Evolutionary conservation across 768 basidiomycete genomes (phyloP).

Genomic region (Lyophyllum atratum): DNA sequence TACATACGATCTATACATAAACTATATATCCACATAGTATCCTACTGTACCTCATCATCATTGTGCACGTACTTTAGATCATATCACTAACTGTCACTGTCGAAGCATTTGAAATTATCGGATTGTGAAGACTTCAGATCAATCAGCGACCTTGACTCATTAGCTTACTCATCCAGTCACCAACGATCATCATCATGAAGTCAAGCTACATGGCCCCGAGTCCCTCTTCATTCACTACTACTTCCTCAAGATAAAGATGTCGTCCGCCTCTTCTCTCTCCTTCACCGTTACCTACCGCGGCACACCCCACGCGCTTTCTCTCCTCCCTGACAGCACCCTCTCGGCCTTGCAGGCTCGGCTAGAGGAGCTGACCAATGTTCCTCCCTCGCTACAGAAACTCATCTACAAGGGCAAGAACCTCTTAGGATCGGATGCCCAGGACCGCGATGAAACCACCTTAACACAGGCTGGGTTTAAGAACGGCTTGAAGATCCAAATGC

Average conservation of each 20-base stretch:
- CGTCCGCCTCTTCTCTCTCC: constrained; percentile 10
- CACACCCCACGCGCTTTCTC: constrained; percentile 42
- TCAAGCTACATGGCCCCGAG: background rate
- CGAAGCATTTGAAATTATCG: no score
- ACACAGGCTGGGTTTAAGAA: constrained; percentile 56
- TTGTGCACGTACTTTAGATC: no score
- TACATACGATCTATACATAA: no score
- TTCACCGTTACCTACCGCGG: constrained; percentile 51
- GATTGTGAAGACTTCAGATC: background rate
- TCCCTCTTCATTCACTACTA: background rate
- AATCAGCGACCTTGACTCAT: background rate
- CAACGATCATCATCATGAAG: background rate
- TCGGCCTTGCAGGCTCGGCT: constrained; percentile 49
- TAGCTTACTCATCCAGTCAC: background rate
- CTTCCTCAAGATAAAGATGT: constrained; percentile 9
- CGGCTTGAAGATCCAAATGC: constrained; percentile 68
- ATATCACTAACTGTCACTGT: no score
- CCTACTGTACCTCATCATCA: no score
- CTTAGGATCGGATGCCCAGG: constrained; percentile 23
- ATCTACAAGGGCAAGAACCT: constrained; percentile 68
- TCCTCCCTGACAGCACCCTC: constrained; percentile 55
- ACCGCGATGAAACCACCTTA: constrained; percentile 30
- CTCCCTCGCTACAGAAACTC: constrained; percentile 68
- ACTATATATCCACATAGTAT: no score
- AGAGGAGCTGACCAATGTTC: constrained; percentile 67